phyloP scores from a whole-genome alignment of 208 protist species.

The Wallacemonas sp. region DNA sequence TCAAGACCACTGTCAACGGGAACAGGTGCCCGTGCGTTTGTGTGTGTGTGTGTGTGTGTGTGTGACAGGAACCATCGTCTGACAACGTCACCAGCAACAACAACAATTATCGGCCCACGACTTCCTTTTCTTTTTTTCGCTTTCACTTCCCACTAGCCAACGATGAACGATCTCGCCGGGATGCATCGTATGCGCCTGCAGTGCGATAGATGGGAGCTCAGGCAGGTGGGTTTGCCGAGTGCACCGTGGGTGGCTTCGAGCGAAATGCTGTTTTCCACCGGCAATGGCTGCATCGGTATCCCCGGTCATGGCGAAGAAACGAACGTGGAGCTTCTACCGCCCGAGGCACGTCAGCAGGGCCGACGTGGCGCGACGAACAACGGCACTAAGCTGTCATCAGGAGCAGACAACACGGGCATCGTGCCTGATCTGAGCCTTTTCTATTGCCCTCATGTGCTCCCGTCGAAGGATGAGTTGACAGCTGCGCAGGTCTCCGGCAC shows the following conservation, averaged over 20 bases:
- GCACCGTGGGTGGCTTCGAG: slow-evolving; percentile 44
- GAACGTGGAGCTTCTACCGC: slow-evolving; percentile 7
- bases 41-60: not conserved
- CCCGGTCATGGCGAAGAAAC: slow-evolving; percentile 80
- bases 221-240: slow-evolving; percentile 45
- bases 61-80: too few relatives aligned
- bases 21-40: too few relatives aligned
- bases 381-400: not conserved
- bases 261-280: slow-evolving; percentile 79
- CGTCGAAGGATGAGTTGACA: not conserved
- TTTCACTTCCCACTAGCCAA: too few relatives aligned
- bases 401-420: not conserved
- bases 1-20: too few relatives aligned
- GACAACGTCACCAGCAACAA: too few relatives aligned
- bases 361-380: slow-evolving; percentile 11
- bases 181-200: slow-evolving; percentile 17
- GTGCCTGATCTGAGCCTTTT: slow-evolving; percentile 1
- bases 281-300: slow-evolving; percentile 81
- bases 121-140: too few relatives aligned
- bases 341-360: slow-evolving; percentile 3
- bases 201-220: slow-evolving; percentile 63
- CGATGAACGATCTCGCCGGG: not conserved
- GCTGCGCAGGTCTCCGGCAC: slow-evolving; percentile 19
- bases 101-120: too few relatives aligned
- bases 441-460: slow-evolving; percentile 3